Conservation (phyloP, 192 early-diverging fungal genomes). For the Backusella liffmaniae region DNA sequence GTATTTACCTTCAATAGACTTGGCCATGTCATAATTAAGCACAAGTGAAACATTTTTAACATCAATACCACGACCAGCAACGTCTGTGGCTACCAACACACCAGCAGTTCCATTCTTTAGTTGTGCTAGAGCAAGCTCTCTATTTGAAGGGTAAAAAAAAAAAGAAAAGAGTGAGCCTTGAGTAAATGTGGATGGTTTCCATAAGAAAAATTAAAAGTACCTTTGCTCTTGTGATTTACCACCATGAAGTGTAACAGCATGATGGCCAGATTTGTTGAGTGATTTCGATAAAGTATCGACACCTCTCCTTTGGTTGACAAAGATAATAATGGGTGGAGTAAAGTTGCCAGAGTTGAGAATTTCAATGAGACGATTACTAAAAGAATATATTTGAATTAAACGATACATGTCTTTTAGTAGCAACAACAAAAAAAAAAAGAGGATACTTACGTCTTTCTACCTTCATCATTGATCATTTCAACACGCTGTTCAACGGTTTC, state of each 20-base stretch:
- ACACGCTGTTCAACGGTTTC: conserved; percentile 95
- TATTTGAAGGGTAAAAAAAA: background rate
- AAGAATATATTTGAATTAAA: background rate
- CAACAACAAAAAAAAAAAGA: too few relatives aligned
- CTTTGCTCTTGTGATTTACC: conserved; percentile 97
- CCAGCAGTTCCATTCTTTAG: conserved; percentile 81
- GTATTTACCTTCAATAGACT: conserved; percentile 83
- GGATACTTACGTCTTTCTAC: conserved; percentile 68
- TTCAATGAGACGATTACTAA: conserved; percentile 71
- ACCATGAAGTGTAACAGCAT: conserved; percentile 85
- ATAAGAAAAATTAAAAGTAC: conserved; percentile 1
- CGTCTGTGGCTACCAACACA: conserved; percentile 96
- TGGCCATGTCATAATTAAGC: conserved; percentile 98
- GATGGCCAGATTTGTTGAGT: conserved; percentile 72
- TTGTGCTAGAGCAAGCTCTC: conserved; percentile 81
- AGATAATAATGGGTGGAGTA: conserved; percentile 90
- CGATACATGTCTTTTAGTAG: too few relatives aligned
- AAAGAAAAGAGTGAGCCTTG: background rate
- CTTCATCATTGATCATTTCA: conserved; percentile 87
- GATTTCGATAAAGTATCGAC: conserved; percentile 80
- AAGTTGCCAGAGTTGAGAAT: conserved; percentile 67
- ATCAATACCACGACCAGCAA: conserved; percentile 99
- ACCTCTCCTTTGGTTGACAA: conserved; percentile 96
- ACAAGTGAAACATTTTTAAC: conserved; percentile 96
- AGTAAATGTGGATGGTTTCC: too few relatives aligned